phyloP scores from a whole-genome alignment of 2,329 filamentous ascomycete genomes.

The Fusarium pininemorale region DNA sequence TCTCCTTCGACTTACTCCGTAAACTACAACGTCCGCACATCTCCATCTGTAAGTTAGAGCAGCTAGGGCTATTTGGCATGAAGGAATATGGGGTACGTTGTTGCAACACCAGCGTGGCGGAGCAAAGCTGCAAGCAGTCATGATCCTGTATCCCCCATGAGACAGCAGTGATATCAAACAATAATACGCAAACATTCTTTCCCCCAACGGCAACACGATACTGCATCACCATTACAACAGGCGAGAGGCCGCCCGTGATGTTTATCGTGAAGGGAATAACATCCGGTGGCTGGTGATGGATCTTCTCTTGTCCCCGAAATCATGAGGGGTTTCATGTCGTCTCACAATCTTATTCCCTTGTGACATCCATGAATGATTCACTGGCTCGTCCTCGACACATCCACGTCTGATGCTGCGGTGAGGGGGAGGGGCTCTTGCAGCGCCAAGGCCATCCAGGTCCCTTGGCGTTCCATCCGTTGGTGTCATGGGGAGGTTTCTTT shows the following conservation, averaged over 20 bases:
- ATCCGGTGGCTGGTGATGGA: conserved; percentile 7
- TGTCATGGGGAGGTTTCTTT: not conserved
- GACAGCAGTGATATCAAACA: not conserved
- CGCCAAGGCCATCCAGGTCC: conserved; percentile 31
- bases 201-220: not conserved
- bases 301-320: not conserved
- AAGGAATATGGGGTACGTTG: not conserved
- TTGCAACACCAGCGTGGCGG: conserved; percentile 15
- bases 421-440: conserved; percentile 35
- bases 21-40: not conserved
- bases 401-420: conserved; percentile 27
- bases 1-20: not conserved
- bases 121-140: conserved; percentile 15
- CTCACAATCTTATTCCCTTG: conserved; percentile 17
- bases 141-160: not conserved
- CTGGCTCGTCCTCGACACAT: conserved; percentile 16
- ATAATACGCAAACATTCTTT: not conserved
- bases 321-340: conserved; percentile 24
- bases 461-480: conserved; percentile 18
- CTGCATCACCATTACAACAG: conserved; percentile 1
- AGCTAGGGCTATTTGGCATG: not conserved
- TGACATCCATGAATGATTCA: conserved; percentile 23
- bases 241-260: conserved; percentile 28
- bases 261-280: not conserved
- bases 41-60: not conserved